Conservation (phyloP, 371 early-diverging fungal genomes). For the Parasitella parasitica region DNA sequence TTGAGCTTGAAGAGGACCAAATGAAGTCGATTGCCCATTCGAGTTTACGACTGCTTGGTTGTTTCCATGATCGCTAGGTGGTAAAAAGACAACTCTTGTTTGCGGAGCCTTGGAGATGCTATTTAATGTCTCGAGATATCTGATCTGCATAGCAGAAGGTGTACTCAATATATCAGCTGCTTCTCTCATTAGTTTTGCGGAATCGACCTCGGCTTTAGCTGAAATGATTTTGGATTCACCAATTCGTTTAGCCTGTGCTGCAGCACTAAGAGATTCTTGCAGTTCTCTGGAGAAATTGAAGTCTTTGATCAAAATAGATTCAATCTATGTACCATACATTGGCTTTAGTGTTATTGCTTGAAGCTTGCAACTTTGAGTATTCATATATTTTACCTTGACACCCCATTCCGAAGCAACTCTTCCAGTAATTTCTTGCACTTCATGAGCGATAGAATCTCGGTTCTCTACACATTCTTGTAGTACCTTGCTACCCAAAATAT, state of each 20-base stretch:
- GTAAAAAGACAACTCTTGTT: slow-evolving; percentile 10
- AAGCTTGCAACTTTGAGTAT: too few species aligned
- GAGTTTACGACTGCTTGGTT: neutral
- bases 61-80: slow-evolving; percentile 1
- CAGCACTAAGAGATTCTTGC: slow-evolving; percentile 82
- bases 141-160: slow-evolving; percentile 84
- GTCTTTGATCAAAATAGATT: slow-evolving; percentile 87
- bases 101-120: slow-evolving; percentile 9
- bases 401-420: slow-evolving; percentile 76
- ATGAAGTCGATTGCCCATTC: slow-evolving; percentile 2
- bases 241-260: slow-evolving; percentile 88
- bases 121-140: slow-evolving; percentile 85
- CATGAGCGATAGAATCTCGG: slow-evolving; percentile 80
- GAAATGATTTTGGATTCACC: slow-evolving; percentile 91
- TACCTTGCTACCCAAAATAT: slow-evolving; percentile 63
- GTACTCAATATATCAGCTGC: slow-evolving; percentile 75
- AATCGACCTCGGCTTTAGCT: slow-evolving; percentile 89
- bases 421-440: slow-evolving; percentile 77
- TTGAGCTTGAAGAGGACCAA: slow-evolving; percentile 13
- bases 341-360: too few species aligned
- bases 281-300: slow-evolving; percentile 74
- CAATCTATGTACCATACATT: slow-evolving; percentile 40
- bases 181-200: slow-evolving; percentile 92
- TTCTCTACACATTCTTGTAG: slow-evolving; percentile 84
- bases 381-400: slow-evolving; percentile 50